Evolutionary conservation across 306 rosid species (phyloP).

Genomic region (Purshia tridentata): DNA sequence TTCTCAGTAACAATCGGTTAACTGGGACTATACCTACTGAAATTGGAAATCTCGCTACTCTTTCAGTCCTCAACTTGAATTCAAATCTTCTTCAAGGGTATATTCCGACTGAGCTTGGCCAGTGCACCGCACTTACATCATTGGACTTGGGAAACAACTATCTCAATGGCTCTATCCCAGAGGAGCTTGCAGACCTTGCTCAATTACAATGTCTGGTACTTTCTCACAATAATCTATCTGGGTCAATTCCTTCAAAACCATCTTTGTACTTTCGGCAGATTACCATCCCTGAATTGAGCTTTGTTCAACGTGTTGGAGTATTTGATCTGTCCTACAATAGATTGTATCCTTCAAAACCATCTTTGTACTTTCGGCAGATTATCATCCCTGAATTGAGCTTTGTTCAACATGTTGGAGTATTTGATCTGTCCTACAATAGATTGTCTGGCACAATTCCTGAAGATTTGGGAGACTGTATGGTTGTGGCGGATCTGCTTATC

Average conservation of each 20-base stretch:
- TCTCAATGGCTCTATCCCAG: slow-evolving; percentile 71
- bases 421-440: slow-evolving; percentile 78
- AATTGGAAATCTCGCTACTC: slow-evolving; percentile 62
- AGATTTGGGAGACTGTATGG: slow-evolving; percentile 62
- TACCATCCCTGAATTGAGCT: too few relatives aligned
- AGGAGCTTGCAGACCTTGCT: slow-evolving; percentile 51
- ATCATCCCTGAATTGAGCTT: slow-evolving; percentile 80
- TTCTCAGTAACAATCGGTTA: slow-evolving; percentile 64
- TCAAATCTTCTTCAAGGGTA: slow-evolving; percentile 74
- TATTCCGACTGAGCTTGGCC: slow-evolving; percentile 66
- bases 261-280: too few relatives aligned
- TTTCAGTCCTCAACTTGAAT: slow-evolving; percentile 74
- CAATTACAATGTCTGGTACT: slow-evolving; percentile 85
- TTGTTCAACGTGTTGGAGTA: too few relatives aligned
- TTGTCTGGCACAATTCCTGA: slow-evolving; percentile 86
- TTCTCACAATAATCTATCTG: slow-evolving; percentile 80
- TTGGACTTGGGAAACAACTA: slow-evolving; percentile 83
- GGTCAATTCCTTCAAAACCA: slow-evolving; percentile 88
- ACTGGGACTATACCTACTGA: slow-evolving; percentile 68
- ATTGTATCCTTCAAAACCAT: slow-evolving; percentile 56
- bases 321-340: too few relatives aligned
- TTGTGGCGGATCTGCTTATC: slow-evolving; percentile 66
- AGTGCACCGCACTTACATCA: slow-evolving; percentile 66
- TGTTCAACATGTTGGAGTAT: slow-evolving; percentile 88
- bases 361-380: slow-evolving; percentile 65